These are phyloP conservation scores for Excoecaria agallocha DNA, from an alignment of 345 rosid species.

Conservation along the genomic window DNA sequence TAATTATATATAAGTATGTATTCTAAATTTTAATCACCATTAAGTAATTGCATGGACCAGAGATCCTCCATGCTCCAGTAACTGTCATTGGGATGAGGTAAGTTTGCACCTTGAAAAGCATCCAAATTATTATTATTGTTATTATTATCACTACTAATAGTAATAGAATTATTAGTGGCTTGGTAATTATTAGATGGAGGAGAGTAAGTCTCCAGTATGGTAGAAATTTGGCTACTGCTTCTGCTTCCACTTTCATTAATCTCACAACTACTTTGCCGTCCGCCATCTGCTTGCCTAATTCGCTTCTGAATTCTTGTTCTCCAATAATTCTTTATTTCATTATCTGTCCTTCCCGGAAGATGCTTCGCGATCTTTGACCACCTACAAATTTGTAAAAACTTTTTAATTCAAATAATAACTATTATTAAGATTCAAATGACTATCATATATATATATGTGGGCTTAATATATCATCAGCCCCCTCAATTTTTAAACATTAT, in stretches of 20 bases:
- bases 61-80: constrained; percentile 86
- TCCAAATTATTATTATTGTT: not conserved
- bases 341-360: constrained; percentile 96
- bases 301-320: constrained; percentile 95
- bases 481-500: too few relatives aligned
- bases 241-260: constrained; percentile 32
- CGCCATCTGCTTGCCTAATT: constrained; percentile 50
- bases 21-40: constrained; percentile 26
- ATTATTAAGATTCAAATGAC: too few relatives aligned
- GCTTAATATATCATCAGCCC: too few relatives aligned
- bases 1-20: too few relatives aligned
- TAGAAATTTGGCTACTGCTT: constrained; percentile 24
- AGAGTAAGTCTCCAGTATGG: constrained; percentile 44
- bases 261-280: constrained; percentile 31
- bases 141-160: too few relatives aligned
- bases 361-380: constrained; percentile 97
- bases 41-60: constrained; percentile 74
- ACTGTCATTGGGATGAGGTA: constrained; percentile 39
- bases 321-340: constrained; percentile 96
- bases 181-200: constrained; percentile 42
- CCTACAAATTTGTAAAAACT: constrained; percentile 25
- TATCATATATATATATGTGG: too few relatives aligned
- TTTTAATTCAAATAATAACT: not conserved
- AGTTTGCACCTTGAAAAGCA: constrained; percentile 17
- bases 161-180: not conserved